phyloP scores from a whole-genome alignment of 495 filamentous ascomycete genomes.

The Chaetomium tenue region DNA sequence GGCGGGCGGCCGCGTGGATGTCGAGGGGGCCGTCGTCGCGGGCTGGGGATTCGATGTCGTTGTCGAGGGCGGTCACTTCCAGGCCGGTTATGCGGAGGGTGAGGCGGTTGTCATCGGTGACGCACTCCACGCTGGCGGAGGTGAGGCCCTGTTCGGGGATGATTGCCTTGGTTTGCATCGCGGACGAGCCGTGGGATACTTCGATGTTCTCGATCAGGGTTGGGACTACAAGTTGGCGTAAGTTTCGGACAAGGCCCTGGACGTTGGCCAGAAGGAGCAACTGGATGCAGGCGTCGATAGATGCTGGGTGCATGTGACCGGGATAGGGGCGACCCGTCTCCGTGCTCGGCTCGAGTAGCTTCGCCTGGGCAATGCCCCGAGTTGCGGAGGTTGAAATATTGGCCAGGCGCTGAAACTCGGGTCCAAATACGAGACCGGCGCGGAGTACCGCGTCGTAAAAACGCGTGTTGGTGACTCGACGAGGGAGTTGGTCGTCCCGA shows the following conservation, averaged over 20 bases:
- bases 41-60: conserved; percentile 18
- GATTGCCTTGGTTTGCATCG: conserved; percentile 20
- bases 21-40: conserved; percentile 16
- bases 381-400: conserved; percentile 34
- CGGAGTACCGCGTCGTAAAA: conserved; percentile 27
- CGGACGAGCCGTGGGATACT: conserved; percentile 21
- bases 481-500: not conserved
- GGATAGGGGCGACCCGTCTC: conserved; percentile 19
- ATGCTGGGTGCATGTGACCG: conserved; percentile 41
- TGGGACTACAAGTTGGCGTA: conserved; percentile 34
- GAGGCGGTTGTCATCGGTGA: not conserved
- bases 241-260: conserved; percentile 33
- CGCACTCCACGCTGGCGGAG: conserved; percentile 3
- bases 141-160: not conserved
- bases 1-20: conserved; percentile 32
- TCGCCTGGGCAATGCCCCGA: conserved; percentile 23
- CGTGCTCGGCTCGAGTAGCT: not conserved
- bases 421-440: conserved; percentile 30
- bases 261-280: conserved; percentile 29
- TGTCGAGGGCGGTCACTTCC: conserved; percentile 30
- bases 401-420: conserved; percentile 36
- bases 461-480: conserved; percentile 19
- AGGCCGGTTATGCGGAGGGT: not conserved
- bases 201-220: conserved; percentile 43
- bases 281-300: conserved; percentile 46